Conservation (phyloP, 352 stramenopile genomes). For the Pythium brassicae region DNA sequence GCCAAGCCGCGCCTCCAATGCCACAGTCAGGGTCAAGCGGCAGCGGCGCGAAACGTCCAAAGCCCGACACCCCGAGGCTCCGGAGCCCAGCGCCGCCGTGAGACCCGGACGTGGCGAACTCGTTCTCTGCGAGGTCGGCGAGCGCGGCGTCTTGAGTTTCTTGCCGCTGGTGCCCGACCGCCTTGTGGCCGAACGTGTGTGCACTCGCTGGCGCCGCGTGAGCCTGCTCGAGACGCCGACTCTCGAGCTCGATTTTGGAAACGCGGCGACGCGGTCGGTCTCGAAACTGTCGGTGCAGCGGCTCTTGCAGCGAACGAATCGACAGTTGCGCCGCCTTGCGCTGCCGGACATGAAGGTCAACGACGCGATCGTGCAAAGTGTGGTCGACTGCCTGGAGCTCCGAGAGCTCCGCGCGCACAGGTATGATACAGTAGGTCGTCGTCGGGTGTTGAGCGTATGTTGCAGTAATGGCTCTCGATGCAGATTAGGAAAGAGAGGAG, state of each 20-base stretch:
- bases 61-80: background rate
- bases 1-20: too few species aligned
- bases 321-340: conserved; percentile 27
- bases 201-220: conserved; percentile 43
- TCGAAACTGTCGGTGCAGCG: conserved; percentile 28
- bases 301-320: conserved; percentile 33
- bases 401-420: conserved; percentile 43
- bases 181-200: conserved; percentile 44
- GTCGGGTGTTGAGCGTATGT: background rate
- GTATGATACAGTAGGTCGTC: too few species aligned
- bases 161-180: conserved; percentile 47
- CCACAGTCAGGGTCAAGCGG: background rate
- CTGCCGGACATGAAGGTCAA: conserved; percentile 46
- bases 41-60: background rate
- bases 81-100: background rate
- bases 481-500: too few species aligned
- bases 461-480: too few species aligned
- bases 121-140: conserved; percentile 33
- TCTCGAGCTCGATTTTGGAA: conserved; percentile 43
- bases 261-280: conserved; percentile 21
- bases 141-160: conserved; percentile 44
- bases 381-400: conserved; percentile 32
- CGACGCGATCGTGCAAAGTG: conserved; percentile 33
- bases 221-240: conserved; percentile 37
- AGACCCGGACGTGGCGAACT: conserved; percentile 9